Evolutionary conservation across 1,284 basidiomycete species (phyloP), one percentile per base, ranked within the genome.

Genomic region (Trichosporon ovoides): DNA sequence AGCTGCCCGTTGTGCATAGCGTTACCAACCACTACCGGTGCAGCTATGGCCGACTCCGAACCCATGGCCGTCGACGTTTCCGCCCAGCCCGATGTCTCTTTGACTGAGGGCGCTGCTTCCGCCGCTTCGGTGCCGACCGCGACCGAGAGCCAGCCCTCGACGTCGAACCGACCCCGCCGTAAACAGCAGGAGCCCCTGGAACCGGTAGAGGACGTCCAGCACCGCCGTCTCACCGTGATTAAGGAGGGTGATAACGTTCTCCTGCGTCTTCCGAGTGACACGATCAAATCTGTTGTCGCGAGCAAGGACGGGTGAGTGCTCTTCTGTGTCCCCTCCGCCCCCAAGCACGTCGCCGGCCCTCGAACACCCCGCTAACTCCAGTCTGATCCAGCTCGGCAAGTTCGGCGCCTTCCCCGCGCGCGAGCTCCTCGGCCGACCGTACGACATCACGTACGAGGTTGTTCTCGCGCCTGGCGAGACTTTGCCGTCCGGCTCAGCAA

Each of bases 371-470:
- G 24, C 55, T 57, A 16, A 60, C 55, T 22, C 35, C 57, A 78
- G 77, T 10, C 66, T 73, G 3, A 62, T 80, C 18, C 71, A 76
- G 38, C 65, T 80, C 7, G 80, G 80, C 51, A 80, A 80, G 65
- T 78, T 74, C 56, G 80, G 80, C 20, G 65, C 76, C 0, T 80
- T 81, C 68, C 77, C 78, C 3, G 67, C 73, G 1, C 61, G 64
- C 2, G 67, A 78, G 51, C 71, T 81, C 2, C 58, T 80, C 3
- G 78, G 76, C 3, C 64, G 72, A 28, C 75, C 73, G 18, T 81
- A 80, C 63, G 79, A 80, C 46, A 75, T 80, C 52, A 79, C 79
- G 0, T 81, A 79, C 66, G 78, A 80, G 59, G 73, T 81, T 33
- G 56, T 70, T 4, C 58, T 65, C 9, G 60, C 66, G 16, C 54